phyloP scores from a whole-genome alignment of 1,139 yeast species.

The Zygosaccharomyces sapae region DNA sequence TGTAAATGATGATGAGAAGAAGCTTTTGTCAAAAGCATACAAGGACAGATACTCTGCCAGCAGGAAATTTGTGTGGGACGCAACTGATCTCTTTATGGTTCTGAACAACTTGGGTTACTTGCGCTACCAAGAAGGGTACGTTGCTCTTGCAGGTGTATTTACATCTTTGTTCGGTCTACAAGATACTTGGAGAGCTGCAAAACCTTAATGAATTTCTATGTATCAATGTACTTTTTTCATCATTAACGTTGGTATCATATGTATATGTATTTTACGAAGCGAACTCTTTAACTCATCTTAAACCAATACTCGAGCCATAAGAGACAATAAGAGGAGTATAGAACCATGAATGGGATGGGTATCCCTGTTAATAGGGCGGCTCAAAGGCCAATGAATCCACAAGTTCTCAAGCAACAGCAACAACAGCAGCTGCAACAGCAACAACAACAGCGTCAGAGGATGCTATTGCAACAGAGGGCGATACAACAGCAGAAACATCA shows the following conservation, averaged over 20 bases:
- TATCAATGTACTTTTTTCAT: background rate
- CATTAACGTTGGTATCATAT: background rate
- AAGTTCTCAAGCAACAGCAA: conserved; percentile 7
- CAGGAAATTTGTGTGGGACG: conserved; percentile 74
- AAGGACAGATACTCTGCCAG: conserved; percentile 46
- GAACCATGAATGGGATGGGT: conserved; percentile 19
- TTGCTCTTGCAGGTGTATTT: conserved; percentile 80
- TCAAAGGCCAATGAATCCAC: conserved; percentile 11
- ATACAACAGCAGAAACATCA: conserved; percentile 42
- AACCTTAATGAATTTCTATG: background rate
- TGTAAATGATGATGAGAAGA: conserved; percentile 27
- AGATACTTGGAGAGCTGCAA: conserved; percentile 49
- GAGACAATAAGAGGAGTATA: background rate
- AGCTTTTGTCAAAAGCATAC: conserved; percentile 21
- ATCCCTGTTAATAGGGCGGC: conserved; percentile 24
- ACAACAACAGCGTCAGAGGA: conserved; percentile 30
- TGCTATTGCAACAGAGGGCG: conserved; percentile 37
- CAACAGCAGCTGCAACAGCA: conserved; percentile 23
- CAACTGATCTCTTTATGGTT: conserved; percentile 72
- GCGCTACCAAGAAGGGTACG: conserved; percentile 68
- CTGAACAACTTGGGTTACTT: conserved; percentile 61
- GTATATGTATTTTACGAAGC: background rate
- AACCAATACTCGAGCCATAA: background rate
- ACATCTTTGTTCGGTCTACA: conserved; percentile 76
- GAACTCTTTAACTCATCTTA: background rate